Evolutionary conservation across 305 asterid species (phyloP).

Genomic region (Plantago lanceolata): DNA sequence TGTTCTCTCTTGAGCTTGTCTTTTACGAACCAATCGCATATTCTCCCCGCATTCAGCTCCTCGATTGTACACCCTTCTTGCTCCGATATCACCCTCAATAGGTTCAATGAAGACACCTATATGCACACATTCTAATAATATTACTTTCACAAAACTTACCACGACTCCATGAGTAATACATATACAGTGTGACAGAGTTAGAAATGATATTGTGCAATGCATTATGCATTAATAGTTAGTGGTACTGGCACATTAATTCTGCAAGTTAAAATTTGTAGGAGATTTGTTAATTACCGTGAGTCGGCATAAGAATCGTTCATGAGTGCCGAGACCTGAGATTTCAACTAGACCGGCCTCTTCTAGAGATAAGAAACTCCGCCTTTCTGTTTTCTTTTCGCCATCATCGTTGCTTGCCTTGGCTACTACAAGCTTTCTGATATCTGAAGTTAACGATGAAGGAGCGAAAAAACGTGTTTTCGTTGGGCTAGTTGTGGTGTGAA

Average conservation of each 20-base stretch:
- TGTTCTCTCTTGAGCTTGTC: constrained; percentile 79
- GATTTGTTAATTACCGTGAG: constrained; percentile 67
- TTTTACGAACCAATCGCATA: constrained; percentile 83
- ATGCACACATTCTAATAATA: constrained; percentile 6
- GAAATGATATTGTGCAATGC: too few relatives aligned
- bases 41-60: constrained; percentile 71
- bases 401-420: constrained; percentile 28
- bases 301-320: constrained; percentile 79
- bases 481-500: constrained; percentile 13
- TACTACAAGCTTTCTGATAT: constrained; percentile 22
- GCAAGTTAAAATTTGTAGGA: neutral
- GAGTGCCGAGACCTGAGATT: constrained; percentile 66
- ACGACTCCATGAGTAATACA: too few relatives aligned
- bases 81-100: constrained; percentile 69
- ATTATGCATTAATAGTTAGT: too few relatives aligned
- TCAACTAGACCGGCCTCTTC: constrained; percentile 87
- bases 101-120: constrained; percentile 77
- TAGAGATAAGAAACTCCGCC: constrained; percentile 51
- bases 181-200: too few relatives aligned
- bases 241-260: neutral
- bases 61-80: constrained; percentile 72
- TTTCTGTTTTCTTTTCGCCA: constrained; percentile 40
- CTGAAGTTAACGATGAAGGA: neutral
- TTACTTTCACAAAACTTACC: too few relatives aligned
- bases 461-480: neutral